These are phyloP conservation scores for Cladochytrium replicatum DNA, from an alignment of 192 early-diverging fungal genomes.

Conservation along the genomic window DNA sequence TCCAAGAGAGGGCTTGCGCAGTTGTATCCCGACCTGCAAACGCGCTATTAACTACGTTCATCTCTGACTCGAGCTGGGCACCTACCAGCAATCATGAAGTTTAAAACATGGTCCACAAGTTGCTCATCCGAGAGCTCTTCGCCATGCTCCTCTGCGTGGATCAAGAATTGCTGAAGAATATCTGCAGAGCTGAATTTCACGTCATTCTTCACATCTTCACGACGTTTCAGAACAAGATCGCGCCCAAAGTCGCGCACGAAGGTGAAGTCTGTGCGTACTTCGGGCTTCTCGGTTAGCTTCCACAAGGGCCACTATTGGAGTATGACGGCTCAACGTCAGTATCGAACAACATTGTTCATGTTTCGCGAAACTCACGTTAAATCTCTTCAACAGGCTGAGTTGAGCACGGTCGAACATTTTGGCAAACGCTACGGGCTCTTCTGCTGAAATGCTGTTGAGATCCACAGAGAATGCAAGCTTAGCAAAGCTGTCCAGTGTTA, in stretches of 20 bases:
- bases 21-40: slow-evolving; percentile 46
- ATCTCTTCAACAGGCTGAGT: slow-evolving; percentile 4
- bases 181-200: too few species aligned
- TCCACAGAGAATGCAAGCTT: slow-evolving; percentile 21
- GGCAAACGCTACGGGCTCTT: slow-evolving; percentile 14
- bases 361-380: slow-evolving; percentile 13
- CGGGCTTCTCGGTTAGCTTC: neutral
- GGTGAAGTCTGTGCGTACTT: slow-evolving; percentile 3
- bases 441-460: slow-evolving; percentile 1
- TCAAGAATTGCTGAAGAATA: slow-evolving; percentile 25
- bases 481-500: slow-evolving; percentile 27
- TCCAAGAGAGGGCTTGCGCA: slow-evolving; percentile 47
- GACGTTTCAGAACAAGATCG: slow-evolving; percentile 12
- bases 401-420: slow-evolving; percentile 22
- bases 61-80: neutral
- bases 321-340: neutral
- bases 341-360: neutral
- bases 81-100: slow-evolving; percentile 30
- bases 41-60: neutral
- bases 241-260: slow-evolving; percentile 15
- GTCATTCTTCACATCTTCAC: too few species aligned
- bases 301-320: neutral
- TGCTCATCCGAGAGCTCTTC: slow-evolving; percentile 11
- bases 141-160: slow-evolving; percentile 13
- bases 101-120: slow-evolving; percentile 27